Evolutionary conservation across 2,329 filamentous ascomycete species (phyloP).

Genomic region (Ceratocystis papillata): DNA sequence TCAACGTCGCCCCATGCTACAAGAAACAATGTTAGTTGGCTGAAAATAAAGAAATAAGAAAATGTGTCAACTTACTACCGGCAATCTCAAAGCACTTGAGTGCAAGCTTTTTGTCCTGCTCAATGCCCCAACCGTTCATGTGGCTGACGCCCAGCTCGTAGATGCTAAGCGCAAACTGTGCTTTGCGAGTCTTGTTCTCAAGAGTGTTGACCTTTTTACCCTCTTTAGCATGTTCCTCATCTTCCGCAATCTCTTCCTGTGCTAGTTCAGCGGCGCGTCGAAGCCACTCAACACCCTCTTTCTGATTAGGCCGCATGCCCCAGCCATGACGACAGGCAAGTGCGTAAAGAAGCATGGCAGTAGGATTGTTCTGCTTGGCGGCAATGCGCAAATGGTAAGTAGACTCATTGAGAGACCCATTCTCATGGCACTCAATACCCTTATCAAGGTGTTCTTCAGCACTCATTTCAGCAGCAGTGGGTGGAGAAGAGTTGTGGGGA

Average conservation of each 20-base stretch:
- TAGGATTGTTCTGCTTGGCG: constrained; percentile 73
- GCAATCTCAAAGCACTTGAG: constrained; percentile 94
- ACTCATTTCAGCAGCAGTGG: constrained; percentile 57
- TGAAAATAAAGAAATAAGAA: background rate
- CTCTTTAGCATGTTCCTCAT: constrained; percentile 56
- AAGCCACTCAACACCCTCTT: constrained; percentile 84
- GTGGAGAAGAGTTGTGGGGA: constrained; percentile 37
- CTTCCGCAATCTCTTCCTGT: constrained; percentile 70
- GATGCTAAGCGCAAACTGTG: constrained; percentile 88
- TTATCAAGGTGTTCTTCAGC: constrained; percentile 82
- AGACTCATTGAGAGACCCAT: constrained; percentile 78
- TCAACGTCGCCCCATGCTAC: constrained; percentile 86
- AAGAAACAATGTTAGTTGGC: constrained; percentile 26
- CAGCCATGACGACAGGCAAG: constrained; percentile 92
- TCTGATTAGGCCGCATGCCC: constrained; percentile 89
- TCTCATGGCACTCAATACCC: constrained; percentile 81
- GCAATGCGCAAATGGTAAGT: constrained; percentile 92
- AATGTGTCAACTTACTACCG: constrained; percentile 48
- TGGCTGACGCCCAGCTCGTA: constrained; percentile 95
- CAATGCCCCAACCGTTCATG: constrained; percentile 96
- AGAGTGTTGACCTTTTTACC: constrained; percentile 52
- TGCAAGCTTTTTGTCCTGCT: constrained; percentile 79
- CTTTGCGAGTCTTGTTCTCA: constrained; percentile 72
- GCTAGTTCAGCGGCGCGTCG: constrained; percentile 80
- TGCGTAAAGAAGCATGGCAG: constrained; percentile 91